These are phyloP conservation scores for Metschnikowia vanudenii DNA, from an alignment of 805 yeast genomes.

Conservation along the genomic window DNA sequence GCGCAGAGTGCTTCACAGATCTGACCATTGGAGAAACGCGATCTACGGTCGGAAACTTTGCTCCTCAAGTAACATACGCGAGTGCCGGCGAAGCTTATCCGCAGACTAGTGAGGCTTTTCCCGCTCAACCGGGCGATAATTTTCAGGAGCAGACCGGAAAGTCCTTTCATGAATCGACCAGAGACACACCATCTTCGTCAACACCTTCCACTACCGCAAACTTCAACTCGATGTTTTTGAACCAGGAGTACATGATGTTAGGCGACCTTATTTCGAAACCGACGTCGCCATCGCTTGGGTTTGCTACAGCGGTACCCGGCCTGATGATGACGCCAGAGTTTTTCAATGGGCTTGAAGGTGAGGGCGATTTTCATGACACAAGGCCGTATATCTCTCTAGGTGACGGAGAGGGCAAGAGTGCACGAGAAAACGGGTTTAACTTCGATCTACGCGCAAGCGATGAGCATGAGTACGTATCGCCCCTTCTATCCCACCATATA, in stretches of 20 bases:
- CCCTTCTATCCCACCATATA: slow-evolving; percentile 54
- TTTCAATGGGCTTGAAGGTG: slow-evolving; percentile 13
- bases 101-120: no score
- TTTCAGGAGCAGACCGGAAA: no score
- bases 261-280: slow-evolving; percentile 49
- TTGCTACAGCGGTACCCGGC: slow-evolving; percentile 11
- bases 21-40: not conserved
- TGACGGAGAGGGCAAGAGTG: slow-evolving; percentile 15
- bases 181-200: slow-evolving; percentile 12
- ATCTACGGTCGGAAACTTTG: no score
- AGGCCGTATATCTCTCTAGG: slow-evolving; percentile 45
- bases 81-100: no score
- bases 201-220: slow-evolving; percentile 17
- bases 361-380: slow-evolving; percentile 17
- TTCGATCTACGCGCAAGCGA: slow-evolving; percentile 13
- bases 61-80: no score
- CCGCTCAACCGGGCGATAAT: no score
- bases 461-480: slow-evolving; percentile 50
- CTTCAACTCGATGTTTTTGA: slow-evolving; percentile 46
- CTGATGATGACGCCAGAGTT: slow-evolving; percentile 14
- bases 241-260: slow-evolving; percentile 51
- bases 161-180: slow-evolving; percentile 1
- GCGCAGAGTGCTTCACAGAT: not conserved
- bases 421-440: slow-evolving; percentile 12
- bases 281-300: slow-evolving; percentile 35